Base-by-base conservation (phyloP, 805 yeast species). In the Hermanozyma aechmeae region DNA sequence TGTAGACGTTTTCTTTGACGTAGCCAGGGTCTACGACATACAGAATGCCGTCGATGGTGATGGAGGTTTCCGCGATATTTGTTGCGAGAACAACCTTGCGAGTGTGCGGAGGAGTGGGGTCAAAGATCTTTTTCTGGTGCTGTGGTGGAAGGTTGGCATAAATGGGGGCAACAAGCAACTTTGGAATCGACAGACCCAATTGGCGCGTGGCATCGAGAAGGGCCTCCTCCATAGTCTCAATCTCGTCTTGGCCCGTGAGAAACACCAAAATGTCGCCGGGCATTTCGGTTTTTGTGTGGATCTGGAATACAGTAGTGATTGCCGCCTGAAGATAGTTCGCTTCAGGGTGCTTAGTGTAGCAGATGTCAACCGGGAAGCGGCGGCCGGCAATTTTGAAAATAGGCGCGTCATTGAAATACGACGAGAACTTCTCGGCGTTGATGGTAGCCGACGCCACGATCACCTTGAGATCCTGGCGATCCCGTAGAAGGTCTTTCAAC, bases 161-260 rank as follows among this genome's bases (percentile, higher is more conserved):
- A 2, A 92, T 86, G 0, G 96, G 94, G 27, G 94, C 73, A 0
- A 89, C 64, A 2, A 83, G 53, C 51, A 92, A 56, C 15, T 75
- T 80, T 16, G 63, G 70, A 39, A 76, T 68, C 31, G 65, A 67
- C 3, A 66, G 50, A 0, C 87, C 87, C 14, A 87, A 48, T 39
- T 73, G 77, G 6, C 54, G 55, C 25, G 73, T 58, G 0, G 89
- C 77, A n/a, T 80, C 87, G 5, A 65, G 53, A 13, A 87, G 50
- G 27, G 71, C 73, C 30, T 81, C 89, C 26, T 77, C 84, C 69
- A 79, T 68, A 2, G 73, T 64, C 43, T 92, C 97, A 34, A 92
- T 92, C 46, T 89, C 98, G 32, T 89, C 97, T 51, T 92, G 97
- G 22, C 98, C 98, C 0, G 97, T 92, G 28, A 89, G 55, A 51